Conservation (phyloP, 352 stramenopile species). For the Pythium volutum region DNA sequence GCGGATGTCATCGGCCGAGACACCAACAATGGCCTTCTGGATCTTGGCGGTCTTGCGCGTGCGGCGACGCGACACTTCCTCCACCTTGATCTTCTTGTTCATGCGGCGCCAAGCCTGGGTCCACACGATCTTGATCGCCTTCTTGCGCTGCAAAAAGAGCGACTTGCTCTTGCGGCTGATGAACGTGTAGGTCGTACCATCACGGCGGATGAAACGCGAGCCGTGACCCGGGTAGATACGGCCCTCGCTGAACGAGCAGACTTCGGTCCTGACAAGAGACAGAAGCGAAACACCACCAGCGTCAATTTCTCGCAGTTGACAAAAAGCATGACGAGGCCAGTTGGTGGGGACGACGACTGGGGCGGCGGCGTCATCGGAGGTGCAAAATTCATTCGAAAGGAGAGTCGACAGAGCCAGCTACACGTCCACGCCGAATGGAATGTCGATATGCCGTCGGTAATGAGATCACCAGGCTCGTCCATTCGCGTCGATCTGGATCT, state of each 20-base stretch:
- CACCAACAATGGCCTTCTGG: slow-evolving; percentile 96
- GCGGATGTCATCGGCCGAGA: slow-evolving; percentile 96
- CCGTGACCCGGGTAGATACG: slow-evolving; percentile 99
- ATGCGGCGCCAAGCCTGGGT: slow-evolving; percentile 96
- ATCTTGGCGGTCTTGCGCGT: slow-evolving; percentile 95
- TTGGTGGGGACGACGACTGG: not conserved
- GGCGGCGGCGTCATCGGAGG: not conserved
- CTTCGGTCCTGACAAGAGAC: slow-evolving; percentile 70
- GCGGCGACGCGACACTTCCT: slow-evolving; percentile 79
- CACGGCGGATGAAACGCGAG: slow-evolving; percentile 97
- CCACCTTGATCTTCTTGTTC: slow-evolving; percentile 99
- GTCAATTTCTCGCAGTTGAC: slow-evolving; percentile 9
- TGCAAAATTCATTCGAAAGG: not conserved
- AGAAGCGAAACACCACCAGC: not conserved
- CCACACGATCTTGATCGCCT: slow-evolving; percentile 99
- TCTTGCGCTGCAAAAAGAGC: slow-evolving; percentile 99
- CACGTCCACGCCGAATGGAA: not conserved
- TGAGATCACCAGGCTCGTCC: not conserved
- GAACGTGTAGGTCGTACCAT: slow-evolving; percentile 95
- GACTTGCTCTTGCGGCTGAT: slow-evolving; percentile 97
- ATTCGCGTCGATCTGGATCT: not conserved
- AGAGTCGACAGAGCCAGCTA: not conserved
- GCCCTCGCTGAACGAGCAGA: slow-evolving; percentile 87
- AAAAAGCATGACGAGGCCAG: not conserved
- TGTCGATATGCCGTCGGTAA: not conserved